A percentile compares a stretch with the other conserved stretches of the same genome.
Evolutionary conservation across 208 protist species (phyloP).

Genomic region (Trypanosoma cruzi): DNA sequence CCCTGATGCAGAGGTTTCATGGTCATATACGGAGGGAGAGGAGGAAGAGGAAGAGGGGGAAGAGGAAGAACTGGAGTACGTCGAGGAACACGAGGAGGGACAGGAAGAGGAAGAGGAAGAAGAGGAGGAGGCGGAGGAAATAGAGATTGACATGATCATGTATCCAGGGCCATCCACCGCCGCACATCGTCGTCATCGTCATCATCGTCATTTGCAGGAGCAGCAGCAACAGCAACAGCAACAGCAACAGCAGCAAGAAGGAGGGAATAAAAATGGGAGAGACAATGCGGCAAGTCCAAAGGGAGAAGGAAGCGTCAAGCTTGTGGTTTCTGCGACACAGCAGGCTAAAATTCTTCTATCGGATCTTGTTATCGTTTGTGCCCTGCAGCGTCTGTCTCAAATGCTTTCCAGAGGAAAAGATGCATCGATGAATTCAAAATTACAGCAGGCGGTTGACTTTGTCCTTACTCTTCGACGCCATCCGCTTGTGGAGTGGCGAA

Average conservation of each 20-base stretch:
- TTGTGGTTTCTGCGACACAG: slow-evolving; percentile 1
- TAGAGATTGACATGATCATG: slow-evolving; percentile 3
- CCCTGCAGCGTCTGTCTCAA: slow-evolving; percentile 47
- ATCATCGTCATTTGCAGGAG: too few species aligned
- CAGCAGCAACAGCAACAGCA: not conserved
- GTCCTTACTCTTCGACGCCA: slow-evolving; percentile 14
- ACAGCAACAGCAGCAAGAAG: slow-evolving; percentile 6
- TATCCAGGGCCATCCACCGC: not conserved
- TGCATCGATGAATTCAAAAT: not conserved
- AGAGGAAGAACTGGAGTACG: slow-evolving; percentile 5
- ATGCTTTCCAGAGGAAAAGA: slow-evolving; percentile 9
- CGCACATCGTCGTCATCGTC: not conserved
- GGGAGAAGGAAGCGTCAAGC: not conserved
- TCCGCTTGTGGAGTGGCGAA: slow-evolving; percentile 24
- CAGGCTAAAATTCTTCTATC: slow-evolving; percentile 28
- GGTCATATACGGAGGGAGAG: slow-evolving; percentile 5
- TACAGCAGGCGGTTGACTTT: slow-evolving; percentile 21
- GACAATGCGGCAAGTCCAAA: not conserved
- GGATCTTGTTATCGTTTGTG: slow-evolving; percentile 35
- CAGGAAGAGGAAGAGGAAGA: slow-evolving; percentile 1
- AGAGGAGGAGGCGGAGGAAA: slow-evolving; percentile 23
- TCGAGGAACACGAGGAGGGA: slow-evolving; percentile 1
- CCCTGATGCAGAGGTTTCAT: not conserved
- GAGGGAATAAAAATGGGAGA: slow-evolving; percentile 7
- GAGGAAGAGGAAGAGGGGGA: slow-evolving; percentile 19